Percentiles rank a stretch among this genome's conserved stretches.
Evolutionary conservation across 306 rosid species (phyloP).

Genomic region (Vigna unguiculata): DNA sequence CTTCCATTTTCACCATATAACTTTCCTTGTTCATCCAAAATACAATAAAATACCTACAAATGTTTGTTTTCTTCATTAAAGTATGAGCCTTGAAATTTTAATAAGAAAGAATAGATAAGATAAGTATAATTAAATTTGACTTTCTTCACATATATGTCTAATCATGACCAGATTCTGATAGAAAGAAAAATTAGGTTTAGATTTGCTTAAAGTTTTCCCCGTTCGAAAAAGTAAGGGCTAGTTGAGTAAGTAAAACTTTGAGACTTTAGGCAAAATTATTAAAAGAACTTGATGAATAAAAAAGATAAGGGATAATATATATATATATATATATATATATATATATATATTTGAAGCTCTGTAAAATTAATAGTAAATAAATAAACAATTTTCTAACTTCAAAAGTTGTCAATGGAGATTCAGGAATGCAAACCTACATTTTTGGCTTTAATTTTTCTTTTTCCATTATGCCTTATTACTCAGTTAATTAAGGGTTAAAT

Average conservation of each 20-base stretch:
- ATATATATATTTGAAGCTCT: too few species aligned
- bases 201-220: background rate
- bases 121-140: background rate
- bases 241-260: background rate
- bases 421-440: too few species aligned
- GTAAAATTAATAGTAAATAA: background rate
- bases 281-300: background rate
- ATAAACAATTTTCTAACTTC: background rate
- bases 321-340: too few species aligned
- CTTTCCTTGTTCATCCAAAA: background rate
- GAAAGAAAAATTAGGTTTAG: background rate
- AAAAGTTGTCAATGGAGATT: background rate
- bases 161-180: background rate
- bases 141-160: background rate
- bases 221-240: background rate
- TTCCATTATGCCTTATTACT: background rate
- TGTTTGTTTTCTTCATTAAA: background rate
- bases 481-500: background rate
- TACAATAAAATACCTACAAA: background rate
- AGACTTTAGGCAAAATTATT: background rate
- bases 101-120: background rate
- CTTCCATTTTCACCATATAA: too few species aligned
- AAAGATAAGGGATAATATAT: background rate
- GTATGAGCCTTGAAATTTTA: background rate
- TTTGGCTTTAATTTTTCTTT: background rate